Percentiles rank a stretch among this genome's conserved stretches.
Evolutionary conservation across 2,329 filamentous ascomycete species (phyloP).

Genomic region (Apiospora rasikravindrae): DNA sequence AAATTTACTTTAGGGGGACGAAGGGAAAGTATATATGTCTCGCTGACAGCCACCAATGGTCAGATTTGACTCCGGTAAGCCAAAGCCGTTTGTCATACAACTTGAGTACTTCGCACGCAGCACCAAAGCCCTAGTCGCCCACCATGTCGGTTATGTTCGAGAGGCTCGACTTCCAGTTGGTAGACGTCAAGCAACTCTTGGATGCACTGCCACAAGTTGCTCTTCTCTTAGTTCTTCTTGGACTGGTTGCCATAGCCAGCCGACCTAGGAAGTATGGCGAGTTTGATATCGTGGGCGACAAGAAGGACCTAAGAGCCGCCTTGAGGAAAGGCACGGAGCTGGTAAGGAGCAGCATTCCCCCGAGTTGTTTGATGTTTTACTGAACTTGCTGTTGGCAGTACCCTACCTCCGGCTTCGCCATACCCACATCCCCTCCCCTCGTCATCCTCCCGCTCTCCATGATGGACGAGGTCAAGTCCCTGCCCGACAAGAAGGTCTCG

Average conservation of each 20-base stretch:
- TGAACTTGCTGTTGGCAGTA: neutral
- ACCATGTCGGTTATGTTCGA: neutral
- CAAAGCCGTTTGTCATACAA: neutral
- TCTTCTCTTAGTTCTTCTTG: neutral
- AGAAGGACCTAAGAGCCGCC: neutral
- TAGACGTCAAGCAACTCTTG: neutral
- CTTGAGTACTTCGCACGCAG: neutral
- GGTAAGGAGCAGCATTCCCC: neutral
- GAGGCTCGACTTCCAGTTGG: neutral
- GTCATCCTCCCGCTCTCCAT: constrained; percentile 5
- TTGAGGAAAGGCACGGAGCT: neutral
- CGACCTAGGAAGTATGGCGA: constrained; percentile 1
- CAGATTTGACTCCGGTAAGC: neutral
- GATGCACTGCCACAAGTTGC: neutral
- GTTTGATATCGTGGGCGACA: constrained; percentile 4
- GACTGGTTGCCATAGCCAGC: neutral
- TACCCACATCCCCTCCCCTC: neutral
- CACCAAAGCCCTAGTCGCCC: neutral
- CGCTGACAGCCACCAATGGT: neutral
- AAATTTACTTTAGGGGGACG: too few species aligned
- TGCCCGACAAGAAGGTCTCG: constrained; percentile 3
- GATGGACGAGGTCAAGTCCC: constrained; percentile 15
- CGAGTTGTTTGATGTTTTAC: too few species aligned
- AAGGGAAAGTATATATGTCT: too few species aligned
- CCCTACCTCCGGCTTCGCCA: neutral